Conservation (phyloP, 2,329 filamentous ascomycete species). For the Ophiognomonia clavigignenti-juglandacearum region DNA sequence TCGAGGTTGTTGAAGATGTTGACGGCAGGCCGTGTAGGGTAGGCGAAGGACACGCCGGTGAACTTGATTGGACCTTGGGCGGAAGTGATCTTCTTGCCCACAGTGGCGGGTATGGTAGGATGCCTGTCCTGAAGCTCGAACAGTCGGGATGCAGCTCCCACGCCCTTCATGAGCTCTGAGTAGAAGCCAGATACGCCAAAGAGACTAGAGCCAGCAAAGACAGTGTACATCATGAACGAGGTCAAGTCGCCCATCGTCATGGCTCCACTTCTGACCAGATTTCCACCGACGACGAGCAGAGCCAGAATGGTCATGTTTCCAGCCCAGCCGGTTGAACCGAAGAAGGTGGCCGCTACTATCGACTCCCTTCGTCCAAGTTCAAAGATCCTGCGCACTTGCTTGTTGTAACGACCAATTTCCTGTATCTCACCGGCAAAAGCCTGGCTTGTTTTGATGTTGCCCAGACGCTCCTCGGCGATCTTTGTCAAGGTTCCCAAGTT, state of each 20-base stretch:
- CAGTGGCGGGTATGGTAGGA: conserved; percentile 81
- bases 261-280: conserved; percentile 78
- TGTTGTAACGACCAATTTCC: conserved; percentile 87
- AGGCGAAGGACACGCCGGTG: conserved; percentile 79
- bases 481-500: conserved; percentile 91
- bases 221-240: conserved; percentile 98
- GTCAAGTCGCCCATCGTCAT: conserved; percentile 91
- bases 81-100: conserved; percentile 71
- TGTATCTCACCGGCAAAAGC: conserved; percentile 91
- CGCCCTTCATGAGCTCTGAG: conserved; percentile 98
- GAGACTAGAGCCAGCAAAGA: conserved; percentile 77
- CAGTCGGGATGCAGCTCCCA: conserved; percentile 89
- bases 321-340: conserved; percentile 78
- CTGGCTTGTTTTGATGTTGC: conserved; percentile 94
- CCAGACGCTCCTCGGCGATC: conserved; percentile 95
- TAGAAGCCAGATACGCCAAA: conserved; percentile 96
- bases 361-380: conserved; percentile 82
- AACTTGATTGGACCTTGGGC: conserved; percentile 89
- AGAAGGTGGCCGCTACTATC: conserved; percentile 85
- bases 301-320: conserved; percentile 95
- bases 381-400: conserved; percentile 88
- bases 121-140: conserved; percentile 93
- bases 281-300: conserved; percentile 83
- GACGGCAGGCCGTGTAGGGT: conserved; percentile 89
- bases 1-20: conserved; percentile 82